Evolutionary conservation across 78 protist species (phyloP).

Genomic region (Emiliania huxleyi): DNA sequence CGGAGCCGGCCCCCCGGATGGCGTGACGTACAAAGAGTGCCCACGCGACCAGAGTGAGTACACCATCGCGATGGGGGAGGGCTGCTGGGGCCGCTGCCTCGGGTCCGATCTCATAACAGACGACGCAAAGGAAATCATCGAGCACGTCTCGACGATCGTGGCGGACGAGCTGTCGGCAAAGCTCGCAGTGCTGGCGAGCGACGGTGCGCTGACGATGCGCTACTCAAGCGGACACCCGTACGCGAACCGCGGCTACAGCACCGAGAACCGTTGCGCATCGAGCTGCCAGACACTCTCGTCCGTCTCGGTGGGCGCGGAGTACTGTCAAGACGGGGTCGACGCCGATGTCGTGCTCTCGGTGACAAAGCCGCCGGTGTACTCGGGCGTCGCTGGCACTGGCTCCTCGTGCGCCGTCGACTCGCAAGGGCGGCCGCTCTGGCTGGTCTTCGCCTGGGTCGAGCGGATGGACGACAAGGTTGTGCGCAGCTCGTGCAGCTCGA

Average conservation of each 20-base stretch:
- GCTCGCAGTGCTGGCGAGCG: not conserved
- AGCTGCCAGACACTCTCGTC: not conserved
- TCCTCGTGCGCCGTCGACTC: not conserved
- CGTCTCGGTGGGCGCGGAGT: not conserved
- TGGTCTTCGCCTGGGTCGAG: not conserved
- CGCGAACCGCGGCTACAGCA: not conserved
- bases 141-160: not conserved
- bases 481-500: too few species aligned
- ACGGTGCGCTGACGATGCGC: not conserved
- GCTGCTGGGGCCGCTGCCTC: not conserved
- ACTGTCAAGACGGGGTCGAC: not conserved
- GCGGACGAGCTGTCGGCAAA: not conserved
- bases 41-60: not conserved
- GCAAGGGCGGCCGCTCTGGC: constrained; percentile 2
- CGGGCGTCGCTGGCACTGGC: not conserved
- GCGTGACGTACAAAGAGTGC: not conserved
- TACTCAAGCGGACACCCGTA: not conserved
- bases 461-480: too few species aligned
- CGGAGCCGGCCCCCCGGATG: not conserved
- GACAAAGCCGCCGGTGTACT: not conserved
- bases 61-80: not conserved
- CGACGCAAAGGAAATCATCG: not conserved
- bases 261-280: not conserved
- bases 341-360: not conserved
- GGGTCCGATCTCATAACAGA: not conserved